These are phyloP conservation scores for carrot (Daucus carota) DNA, from an alignment of 129 eudicot genomes.

Conservation along the genomic window DH1_v3.0 NC_030384.2:34438001-34438500, in stretches of 20 bases:
- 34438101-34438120: not conserved
- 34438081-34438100: not conserved
- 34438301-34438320: slow-evolving; percentile 17
- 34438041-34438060: slow-evolving; percentile 19
- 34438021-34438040: slow-evolving; percentile 16
- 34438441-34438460: too few species aligned
- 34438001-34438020: slow-evolving; percentile 10
- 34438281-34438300: slow-evolving; percentile 20
- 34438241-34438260: slow-evolving; percentile 14
- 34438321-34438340: slow-evolving; percentile 11
- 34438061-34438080: slow-evolving; percentile 14
- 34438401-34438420: not conserved
- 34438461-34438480: too few species aligned
- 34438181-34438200: not conserved
- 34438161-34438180: not conserved
- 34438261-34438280: slow-evolving; percentile 24
- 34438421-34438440: not conserved
- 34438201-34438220: not conserved
- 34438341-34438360: slow-evolving; percentile 26
- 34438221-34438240: too few species aligned
- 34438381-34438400: slow-evolving; percentile 26
- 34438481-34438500: not conserved
- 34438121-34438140: too few species aligned
- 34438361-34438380: slow-evolving; percentile 32
- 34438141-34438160: too few species aligned